phyloP scores from a whole-genome alignment of 176 grass and related monocot genomes.

The Guadua angustifolia region DNA sequence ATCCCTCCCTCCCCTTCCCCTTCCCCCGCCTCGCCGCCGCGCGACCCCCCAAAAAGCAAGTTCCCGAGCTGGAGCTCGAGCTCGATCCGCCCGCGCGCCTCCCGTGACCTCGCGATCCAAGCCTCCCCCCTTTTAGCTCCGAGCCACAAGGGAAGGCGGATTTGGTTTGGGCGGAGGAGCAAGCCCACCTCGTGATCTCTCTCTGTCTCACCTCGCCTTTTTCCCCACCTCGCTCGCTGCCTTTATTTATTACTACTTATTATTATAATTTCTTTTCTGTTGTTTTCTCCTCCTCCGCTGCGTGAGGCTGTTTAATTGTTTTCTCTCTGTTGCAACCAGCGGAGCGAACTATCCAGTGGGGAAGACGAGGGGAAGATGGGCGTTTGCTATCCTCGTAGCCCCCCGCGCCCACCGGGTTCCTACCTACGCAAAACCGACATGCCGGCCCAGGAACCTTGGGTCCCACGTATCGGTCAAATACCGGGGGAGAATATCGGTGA shows the following conservation, averaged over 20 bases:
- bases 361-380: background rate
- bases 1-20: slow-evolving; percentile 5
- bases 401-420: too few species aligned
- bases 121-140: background rate
- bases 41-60: background rate
- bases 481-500: background rate
- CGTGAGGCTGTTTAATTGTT: background rate
- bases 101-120: slow-evolving; percentile 40
- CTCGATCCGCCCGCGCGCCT: background rate
- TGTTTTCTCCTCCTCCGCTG: background rate
- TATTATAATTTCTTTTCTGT: background rate
- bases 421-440: background rate
- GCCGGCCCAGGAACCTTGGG: rapidly evolving
- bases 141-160: background rate
- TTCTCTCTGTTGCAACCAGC: background rate
- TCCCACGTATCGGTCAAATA: background rate
- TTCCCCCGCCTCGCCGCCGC: slow-evolving; percentile 12
- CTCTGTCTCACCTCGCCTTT: slow-evolving; percentile 23
- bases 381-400: background rate
- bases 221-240: slow-evolving; percentile 3
- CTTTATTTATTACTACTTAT: background rate
- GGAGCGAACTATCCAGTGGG: slow-evolving; percentile 9
- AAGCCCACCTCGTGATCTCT: slow-evolving; percentile 48
- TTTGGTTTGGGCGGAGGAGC: slow-evolving; percentile 40
- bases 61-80: background rate